A percentile compares a stretch with the other conserved stretches of the same genome.
These are phyloP conservation scores for Trichoderma aggressivum DNA, from an alignment of 2,329 filamentous ascomycete species.

Conservation along the genomic window DNA sequence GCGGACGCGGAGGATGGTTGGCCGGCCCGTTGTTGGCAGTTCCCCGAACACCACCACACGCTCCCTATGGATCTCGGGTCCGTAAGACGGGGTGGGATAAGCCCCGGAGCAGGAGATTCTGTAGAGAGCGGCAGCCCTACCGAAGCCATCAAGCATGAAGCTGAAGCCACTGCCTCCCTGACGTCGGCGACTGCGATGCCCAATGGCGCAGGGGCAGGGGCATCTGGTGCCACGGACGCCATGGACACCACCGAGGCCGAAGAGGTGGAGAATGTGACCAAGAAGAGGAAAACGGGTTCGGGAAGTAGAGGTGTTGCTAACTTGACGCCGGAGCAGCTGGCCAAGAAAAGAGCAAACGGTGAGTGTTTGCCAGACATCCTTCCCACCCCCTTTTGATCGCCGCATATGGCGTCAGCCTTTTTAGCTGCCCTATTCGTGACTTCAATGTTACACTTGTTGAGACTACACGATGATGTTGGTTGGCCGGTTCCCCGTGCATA, in stretches of 20 bases:
- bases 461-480: neutral
- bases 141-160: conserved; percentile 5
- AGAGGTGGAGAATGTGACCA: conserved; percentile 4
- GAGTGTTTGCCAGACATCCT: conserved; percentile 26
- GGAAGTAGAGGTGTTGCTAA: conserved; percentile 55
- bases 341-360: conserved; percentile 62
- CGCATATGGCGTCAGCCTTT: neutral
- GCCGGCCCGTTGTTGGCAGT: neutral
- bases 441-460: neutral
- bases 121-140: neutral
- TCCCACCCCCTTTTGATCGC: neutral
- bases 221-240: neutral
- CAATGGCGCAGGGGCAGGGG: neutral
- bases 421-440: neutral
- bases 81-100: conserved; percentile 3
- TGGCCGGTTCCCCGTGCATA: neutral
- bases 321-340: conserved; percentile 69
- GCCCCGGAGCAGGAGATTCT: conserved; percentile 16
- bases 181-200: neutral
- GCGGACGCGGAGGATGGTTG: conserved; percentile 3
- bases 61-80: conserved; percentile 13
- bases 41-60: conserved; percentile 5
- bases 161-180: neutral
- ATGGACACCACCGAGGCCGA: conserved; percentile 13
- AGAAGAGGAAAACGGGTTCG: conserved; percentile 45